Base-by-base conservation (phyloP, 2,329 filamentous ascomycete species). In the Knufia petricola region DNA sequence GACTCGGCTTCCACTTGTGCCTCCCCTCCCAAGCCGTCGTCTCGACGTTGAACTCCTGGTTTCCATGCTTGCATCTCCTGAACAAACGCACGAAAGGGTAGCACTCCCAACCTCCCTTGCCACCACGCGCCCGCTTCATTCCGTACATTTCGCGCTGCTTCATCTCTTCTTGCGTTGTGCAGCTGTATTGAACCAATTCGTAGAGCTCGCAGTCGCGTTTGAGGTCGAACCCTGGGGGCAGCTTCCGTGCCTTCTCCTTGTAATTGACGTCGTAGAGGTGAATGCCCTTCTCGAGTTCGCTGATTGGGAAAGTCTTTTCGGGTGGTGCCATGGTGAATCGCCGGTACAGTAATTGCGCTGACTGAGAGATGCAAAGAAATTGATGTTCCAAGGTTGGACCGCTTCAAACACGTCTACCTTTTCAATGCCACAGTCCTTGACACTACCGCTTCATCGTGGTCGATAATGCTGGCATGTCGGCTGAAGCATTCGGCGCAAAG, bases 121-220 rank as follows among this genome's bases (percentile, higher is more conserved):
- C 24, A 12, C 12, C 23, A 8, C 10, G 12, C 4, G 32, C 12
- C 12, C 23, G 20, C 39, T 19, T 17, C 4, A 15, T 30, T 19
- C 32, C 44, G 10, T 32, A 12, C 20, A 48, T 20, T 4, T 42
- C 43, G 19, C 48, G 42, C 24, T 59, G 42, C 17, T 49, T 38
- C 41, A 54, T 48, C 47, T 69, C 65, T 30, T 67, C 63, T 7
- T 71, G 66, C 8, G 78, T 64, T 59, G 78, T 72, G 63, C 80
- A 84, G 21, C 73, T 73, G 60, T 81, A 82, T 64, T 84, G 79
- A 40, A 77, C 65, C 63, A 83, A 63, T 60, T 82, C 76, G 55
- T 76, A 68, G 34, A 82, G 63, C 49, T 71, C 64, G 61, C 79
- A 83, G 39, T 58, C 53, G 43, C 76, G 65, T 47, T 66, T 61